Evolutionary conservation across 2,329 filamentous ascomycete genomes (phyloP), one percentile per base, ranked within the genome.

Genomic region (Neocucurbitaria cava): DNA sequence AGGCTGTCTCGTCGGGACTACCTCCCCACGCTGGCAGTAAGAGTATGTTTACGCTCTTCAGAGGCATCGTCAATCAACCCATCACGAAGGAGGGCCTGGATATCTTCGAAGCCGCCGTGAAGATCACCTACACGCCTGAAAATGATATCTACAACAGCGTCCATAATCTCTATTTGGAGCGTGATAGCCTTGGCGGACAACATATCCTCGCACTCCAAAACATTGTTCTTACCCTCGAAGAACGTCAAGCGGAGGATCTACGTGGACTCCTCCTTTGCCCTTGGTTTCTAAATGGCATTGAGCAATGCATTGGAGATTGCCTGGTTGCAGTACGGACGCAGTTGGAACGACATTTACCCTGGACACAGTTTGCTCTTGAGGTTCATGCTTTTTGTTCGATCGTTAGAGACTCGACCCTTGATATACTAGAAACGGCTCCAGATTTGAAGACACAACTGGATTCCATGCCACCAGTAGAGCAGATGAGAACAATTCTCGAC

Each of bases 221-320:
- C n/a, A 33, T 73, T 4, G 43, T 73, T 11, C 18, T 30, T 11
- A 40, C 55, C 5, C 52, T 72, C 2, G 54, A 65, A 17, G 47
- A 63, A 10, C 40, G 58, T 1, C 5, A 23, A 3, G 56, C 62
- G 3, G 54, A 61, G 4, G 28, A 48, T 30, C 50, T 73, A 18
- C 58, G 58, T 3, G 48, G 40, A 28, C 51, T 65, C 5, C 21
- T 72, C 9, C 40, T 64, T 4, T 49, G 53, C 18, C 57, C 64
- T 3, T 65, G 58, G 50, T 46, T 71, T 2, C 38, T 67, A 2
- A n/a, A 49, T 5, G 66, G 69, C 1, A 59, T 72, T 7, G 59
- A 65, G 30, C 60, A 45, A 10, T 72, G 69, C 46, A 45, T 72
- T 1, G 11, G 52, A 11, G 63, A 73, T 10, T 66, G 67, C 21